Conservation (phyloP, 495 filamentous ascomycete genomes). For the Tuber indicum region DNA sequence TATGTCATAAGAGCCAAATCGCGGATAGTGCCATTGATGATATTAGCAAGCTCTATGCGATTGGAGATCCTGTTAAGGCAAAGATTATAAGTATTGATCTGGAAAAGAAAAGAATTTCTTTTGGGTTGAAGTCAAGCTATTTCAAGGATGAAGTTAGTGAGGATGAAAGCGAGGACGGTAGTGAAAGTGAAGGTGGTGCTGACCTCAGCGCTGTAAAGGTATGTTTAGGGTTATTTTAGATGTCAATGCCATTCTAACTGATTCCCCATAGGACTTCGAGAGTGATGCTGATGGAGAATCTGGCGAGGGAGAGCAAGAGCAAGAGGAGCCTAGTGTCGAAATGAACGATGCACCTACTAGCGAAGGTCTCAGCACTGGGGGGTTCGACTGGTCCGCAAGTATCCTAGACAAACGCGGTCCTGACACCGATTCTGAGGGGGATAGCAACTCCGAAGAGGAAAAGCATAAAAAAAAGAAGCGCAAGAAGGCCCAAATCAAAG, state of each 20-base stretch:
- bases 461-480: conserved; percentile 64
- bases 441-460: conserved; percentile 47
- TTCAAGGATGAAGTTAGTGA: conserved; percentile 60
- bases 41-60: conserved; percentile 73
- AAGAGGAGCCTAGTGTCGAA: conserved; percentile 50
- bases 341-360: conserved; percentile 42
- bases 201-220: conserved; percentile 46
- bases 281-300: conserved; percentile 45
- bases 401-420: conserved; percentile 50
- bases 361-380: conserved; percentile 63
- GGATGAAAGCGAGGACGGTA: conserved; percentile 46
- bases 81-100: conserved; percentile 71
- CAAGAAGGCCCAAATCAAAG: conserved; percentile 69
- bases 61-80: conserved; percentile 86
- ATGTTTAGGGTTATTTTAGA: conserved; percentile 8
- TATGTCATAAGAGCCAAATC: conserved; percentile 88
- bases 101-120: conserved; percentile 66
- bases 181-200: conserved; percentile 49
- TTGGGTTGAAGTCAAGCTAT: conserved; percentile 88
- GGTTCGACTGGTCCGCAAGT: conserved; percentile 81
- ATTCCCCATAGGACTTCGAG: conserved; percentile 29
- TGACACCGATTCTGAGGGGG: conserved; percentile 46
- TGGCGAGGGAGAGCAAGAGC: conserved; percentile 44
- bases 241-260: conserved; percentile 11
- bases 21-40: conserved; percentile 71